Conservation (phyloP, 2,329 filamentous ascomycete genomes). For the Hymenoscyphus linearis region DNA sequence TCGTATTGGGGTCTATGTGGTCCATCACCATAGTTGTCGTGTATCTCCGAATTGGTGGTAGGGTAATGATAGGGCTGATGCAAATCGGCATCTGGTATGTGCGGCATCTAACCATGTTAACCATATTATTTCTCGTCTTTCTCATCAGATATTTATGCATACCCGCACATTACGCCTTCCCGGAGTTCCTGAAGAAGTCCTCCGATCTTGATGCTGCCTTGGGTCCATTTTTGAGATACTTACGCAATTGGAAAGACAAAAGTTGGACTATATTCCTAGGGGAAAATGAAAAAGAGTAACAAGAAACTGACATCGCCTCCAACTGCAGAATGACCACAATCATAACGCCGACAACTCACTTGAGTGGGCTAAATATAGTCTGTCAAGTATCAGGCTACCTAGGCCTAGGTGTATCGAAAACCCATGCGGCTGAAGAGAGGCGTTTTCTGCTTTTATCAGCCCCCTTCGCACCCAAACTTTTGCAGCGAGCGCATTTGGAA, state of each 20-base stretch:
- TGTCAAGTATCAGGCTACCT: not conserved
- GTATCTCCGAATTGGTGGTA: slow-evolving; percentile 1
- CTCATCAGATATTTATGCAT: not conserved
- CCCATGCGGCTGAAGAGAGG: slow-evolving; percentile 4
- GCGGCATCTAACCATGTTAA: slow-evolving; percentile 7
- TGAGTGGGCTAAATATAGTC: slow-evolving; percentile 1
- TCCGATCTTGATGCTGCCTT: not conserved
- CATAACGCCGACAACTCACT: slow-evolving; percentile 4
- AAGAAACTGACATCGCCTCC: not conserved
- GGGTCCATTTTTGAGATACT: not conserved
- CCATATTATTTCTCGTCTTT: not conserved
- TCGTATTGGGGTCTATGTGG: slow-evolving; percentile 2
- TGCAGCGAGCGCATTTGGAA: slow-evolving; percentile 5
- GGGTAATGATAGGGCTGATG: slow-evolving; percentile 4
- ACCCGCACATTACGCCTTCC: slow-evolving; percentile 6
- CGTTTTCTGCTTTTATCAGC: slow-evolving; percentile 1
- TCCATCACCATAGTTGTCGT: slow-evolving; percentile 6
- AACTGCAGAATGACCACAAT: not conserved
- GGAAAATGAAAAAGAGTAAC: not conserved
- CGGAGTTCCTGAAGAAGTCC: not conserved
- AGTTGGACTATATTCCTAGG: too few species aligned
- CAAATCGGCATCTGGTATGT: slow-evolving; percentile 4
- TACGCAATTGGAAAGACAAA: not conserved
- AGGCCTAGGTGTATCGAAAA: not conserved
- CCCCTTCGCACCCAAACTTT: not conserved